Conservation (phyloP, 768 basidiomycete species). For the Boletus pseudo-olivaceus region DNA sequence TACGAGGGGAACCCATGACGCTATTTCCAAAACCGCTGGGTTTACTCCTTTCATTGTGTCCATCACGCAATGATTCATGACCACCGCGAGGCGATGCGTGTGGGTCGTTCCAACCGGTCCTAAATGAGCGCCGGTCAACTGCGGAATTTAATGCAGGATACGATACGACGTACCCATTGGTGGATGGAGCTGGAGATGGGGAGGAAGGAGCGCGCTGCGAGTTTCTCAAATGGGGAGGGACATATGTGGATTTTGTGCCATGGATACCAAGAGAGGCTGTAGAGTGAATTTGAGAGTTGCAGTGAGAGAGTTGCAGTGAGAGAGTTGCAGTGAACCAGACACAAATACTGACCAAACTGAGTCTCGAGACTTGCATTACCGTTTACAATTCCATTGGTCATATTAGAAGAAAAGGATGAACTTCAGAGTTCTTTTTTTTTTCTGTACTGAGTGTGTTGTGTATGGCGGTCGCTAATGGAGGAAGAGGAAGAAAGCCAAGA, state of each 20-base stretch:
- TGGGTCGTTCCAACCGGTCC: constrained; percentile 75
- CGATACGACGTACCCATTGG: constrained; percentile 50
- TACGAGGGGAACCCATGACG: constrained; percentile 34
- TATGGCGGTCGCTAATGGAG: constrained; percentile 27
- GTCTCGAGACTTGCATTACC: constrained; percentile 67
- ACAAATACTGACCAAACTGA: constrained; percentile 58
- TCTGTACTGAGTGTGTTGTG: constrained; percentile 23
- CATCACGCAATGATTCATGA: constrained; percentile 40
- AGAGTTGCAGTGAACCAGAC: neutral
- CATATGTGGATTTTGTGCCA: constrained; percentile 72
- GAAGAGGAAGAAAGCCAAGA: constrained; percentile 23
- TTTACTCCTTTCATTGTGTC: constrained; percentile 35
- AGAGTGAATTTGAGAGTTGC: neutral
- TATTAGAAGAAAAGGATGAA: constrained; percentile 50
- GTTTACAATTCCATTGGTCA: constrained; percentile 92
- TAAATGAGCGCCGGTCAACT: constrained; percentile 28
- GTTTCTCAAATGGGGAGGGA: constrained; percentile 84
- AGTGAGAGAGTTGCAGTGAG: neutral
- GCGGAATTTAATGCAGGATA: constrained; percentile 12
- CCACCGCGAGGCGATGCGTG: constrained; percentile 61
- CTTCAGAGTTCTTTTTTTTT: constrained; percentile 21
- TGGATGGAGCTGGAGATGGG: constrained; percentile 30
- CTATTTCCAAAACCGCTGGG: constrained; percentile 41
- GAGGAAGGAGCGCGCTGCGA: constrained; percentile 80
- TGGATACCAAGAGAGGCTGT: constrained; percentile 74